Evolutionary conservation across 805 yeast genomes (phyloP).

Genomic region (Candida insectalens): DNA sequence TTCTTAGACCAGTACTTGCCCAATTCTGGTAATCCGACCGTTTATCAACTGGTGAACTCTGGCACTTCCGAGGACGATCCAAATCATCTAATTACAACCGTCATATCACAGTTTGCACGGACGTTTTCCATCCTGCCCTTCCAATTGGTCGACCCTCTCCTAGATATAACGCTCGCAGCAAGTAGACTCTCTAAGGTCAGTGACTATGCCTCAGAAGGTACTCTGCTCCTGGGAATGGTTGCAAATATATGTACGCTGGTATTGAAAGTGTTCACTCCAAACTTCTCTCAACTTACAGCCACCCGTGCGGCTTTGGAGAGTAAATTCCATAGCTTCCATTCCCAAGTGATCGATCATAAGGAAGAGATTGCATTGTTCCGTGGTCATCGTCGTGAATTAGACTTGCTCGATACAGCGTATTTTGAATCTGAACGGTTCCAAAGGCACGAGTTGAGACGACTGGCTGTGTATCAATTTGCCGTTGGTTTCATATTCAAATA

Average conservation of each 20-base stretch:
- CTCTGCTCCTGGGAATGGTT: constrained; percentile 64
- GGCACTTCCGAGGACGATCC: constrained; percentile 47
- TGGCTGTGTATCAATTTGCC: constrained; percentile 71
- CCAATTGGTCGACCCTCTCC: constrained; percentile 72
- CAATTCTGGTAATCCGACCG: constrained; percentile 55
- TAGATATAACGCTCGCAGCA: constrained; percentile 74
- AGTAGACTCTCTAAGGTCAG: constrained; percentile 58
- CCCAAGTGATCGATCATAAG: constrained; percentile 65
- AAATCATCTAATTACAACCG: constrained; percentile 76
- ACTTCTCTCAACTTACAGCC: constrained; percentile 73
- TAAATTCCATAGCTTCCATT: constrained; percentile 71
- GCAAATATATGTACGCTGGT: constrained; percentile 74
- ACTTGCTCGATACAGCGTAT: constrained; percentile 67
- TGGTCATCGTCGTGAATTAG: constrained; percentile 75
- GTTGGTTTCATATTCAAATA: constrained; percentile 86
- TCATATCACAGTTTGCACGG: constrained; percentile 62
- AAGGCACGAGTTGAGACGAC: constrained; percentile 61
- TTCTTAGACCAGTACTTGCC: constrained; percentile 68
- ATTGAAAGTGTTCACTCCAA: constrained; percentile 74
- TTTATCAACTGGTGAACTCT: constrained; percentile 57
- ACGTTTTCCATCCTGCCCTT: constrained; percentile 71
- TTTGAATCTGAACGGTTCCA: constrained; percentile 73
- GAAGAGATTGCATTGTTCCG: constrained; percentile 84
- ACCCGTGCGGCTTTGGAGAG: constrained; percentile 77
- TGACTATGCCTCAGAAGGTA: constrained; percentile 71